These are phyloP conservation scores for Vitis hybrid DNA, from an alignment of 177 flowering plant genomes.

Conservation along the genomic window DNA sequence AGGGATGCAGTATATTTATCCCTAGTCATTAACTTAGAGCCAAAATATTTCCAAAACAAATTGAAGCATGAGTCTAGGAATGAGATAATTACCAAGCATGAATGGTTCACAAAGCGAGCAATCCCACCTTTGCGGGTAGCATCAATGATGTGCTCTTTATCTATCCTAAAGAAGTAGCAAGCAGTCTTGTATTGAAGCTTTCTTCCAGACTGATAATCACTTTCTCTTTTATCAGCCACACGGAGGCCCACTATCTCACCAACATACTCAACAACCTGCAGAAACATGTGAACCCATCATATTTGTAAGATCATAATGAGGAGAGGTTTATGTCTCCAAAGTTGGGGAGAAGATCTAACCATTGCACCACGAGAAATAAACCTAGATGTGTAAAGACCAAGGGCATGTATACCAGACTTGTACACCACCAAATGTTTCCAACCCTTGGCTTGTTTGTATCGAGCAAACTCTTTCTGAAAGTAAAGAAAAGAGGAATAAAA, in stretches of 20 bases:
- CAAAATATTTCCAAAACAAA: not conserved
- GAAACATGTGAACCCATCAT: constrained; percentile 5
- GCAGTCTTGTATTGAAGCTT: constrained; percentile 70
- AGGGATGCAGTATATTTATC: not conserved
- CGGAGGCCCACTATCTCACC: constrained; percentile 78
- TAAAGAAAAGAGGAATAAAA: not conserved
- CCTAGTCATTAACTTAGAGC: not conserved
- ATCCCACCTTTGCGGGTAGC: constrained; percentile 78
- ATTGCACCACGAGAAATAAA: constrained; percentile 68
- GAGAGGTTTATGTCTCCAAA: not conserved
- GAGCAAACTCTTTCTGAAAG: constrained; percentile 70
- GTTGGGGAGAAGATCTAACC: constrained; percentile 32
- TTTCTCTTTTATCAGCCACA: constrained; percentile 73
- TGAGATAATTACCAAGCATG: constrained; percentile 57
- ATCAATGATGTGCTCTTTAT: constrained; percentile 76
- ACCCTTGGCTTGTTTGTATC: constrained; percentile 65
- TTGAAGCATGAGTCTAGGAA: not conserved
- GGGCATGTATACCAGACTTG: constrained; percentile 80
- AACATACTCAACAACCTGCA: constrained; percentile 77
- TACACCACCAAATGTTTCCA: constrained; percentile 75
- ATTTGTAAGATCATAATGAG: not conserved
- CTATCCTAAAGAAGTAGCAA: constrained; percentile 77
- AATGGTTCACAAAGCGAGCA: constrained; percentile 84
- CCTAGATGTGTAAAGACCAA: constrained; percentile 77
- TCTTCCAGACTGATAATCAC: constrained; percentile 61